Evolutionary conservation across 371 early-diverging fungal genomes (phyloP).

Genomic region (Capillidium heterosporum): DNA sequence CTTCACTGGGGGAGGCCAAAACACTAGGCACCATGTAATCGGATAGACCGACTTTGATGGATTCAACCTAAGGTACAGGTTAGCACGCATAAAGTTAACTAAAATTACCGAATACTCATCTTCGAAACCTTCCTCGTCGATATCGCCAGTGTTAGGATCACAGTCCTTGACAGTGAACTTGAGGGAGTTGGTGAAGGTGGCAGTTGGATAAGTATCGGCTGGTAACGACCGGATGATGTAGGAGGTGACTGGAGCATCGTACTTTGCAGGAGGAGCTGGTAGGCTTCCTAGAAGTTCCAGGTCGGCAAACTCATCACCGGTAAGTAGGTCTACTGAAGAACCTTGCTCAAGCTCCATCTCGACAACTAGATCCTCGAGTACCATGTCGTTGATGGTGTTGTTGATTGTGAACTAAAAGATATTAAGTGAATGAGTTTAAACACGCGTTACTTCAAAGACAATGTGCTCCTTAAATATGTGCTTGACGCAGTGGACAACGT

Average conservation of each 20-base stretch:
- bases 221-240: constrained; percentile 67
- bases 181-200: constrained; percentile 66
- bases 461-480: constrained; percentile 79
- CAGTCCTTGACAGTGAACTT: constrained; percentile 85
- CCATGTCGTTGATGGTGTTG: constrained; percentile 83
- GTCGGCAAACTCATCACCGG: constrained; percentile 21
- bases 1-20: constrained; percentile 17
- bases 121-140: constrained; percentile 82
- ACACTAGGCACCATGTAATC: constrained; percentile 85
- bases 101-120: constrained; percentile 64
- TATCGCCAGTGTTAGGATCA: constrained; percentile 79
- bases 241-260: constrained; percentile 53
- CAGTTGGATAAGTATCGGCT: constrained; percentile 16
- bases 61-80: constrained; percentile 39
- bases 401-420: constrained; percentile 12
- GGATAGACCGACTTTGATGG: constrained; percentile 57
- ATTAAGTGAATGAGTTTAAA: neutral
- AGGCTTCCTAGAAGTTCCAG: constrained; percentile 33
- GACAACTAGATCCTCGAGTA: constrained; percentile 80
- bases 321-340: neutral
- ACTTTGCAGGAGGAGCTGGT: constrained; percentile 48
- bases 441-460: constrained; percentile 63
- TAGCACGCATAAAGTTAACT: neutral
- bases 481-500: constrained; percentile 76
- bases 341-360: constrained; percentile 58